phyloP scores from a whole-genome alignment of 768 basidiomycete species.

The Sutorius australiensis region DNA sequence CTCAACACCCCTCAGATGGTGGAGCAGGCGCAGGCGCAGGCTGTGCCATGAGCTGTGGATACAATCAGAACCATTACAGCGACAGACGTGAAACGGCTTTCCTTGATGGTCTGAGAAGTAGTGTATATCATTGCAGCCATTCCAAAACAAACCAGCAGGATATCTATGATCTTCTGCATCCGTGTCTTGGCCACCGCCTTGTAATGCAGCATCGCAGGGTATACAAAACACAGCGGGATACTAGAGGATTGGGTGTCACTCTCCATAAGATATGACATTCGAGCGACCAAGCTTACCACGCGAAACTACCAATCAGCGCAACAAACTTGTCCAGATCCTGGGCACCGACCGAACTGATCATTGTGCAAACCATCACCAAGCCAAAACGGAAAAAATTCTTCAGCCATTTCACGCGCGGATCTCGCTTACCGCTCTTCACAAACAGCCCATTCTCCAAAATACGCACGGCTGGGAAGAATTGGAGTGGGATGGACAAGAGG shows the following conservation, averaged over 20 bases:
- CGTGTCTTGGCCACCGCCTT: slow-evolving; percentile 76
- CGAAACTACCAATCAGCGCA: slow-evolving; percentile 87
- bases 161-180: slow-evolving; percentile 63
- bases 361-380: slow-evolving; percentile 76
- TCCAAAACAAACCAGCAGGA: slow-evolving; percentile 74
- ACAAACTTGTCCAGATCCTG: slow-evolving; percentile 95
- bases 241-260: slow-evolving; percentile 38
- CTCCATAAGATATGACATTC: neutral
- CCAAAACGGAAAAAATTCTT: slow-evolving; percentile 88
- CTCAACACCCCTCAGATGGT: slow-evolving; percentile 33
- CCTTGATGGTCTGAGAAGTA: slow-evolving; percentile 71
- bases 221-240: slow-evolving; percentile 90
- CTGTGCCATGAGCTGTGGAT: slow-evolving; percentile 55
- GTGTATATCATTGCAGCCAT: slow-evolving; percentile 70
- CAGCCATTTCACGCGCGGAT: slow-evolving; percentile 85
- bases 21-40: slow-evolving; percentile 41
- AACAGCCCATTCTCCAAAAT: slow-evolving; percentile 97
- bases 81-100: slow-evolving; percentile 20
- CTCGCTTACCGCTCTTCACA: slow-evolving; percentile 77
- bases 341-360: slow-evolving; percentile 78
- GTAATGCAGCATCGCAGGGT: slow-evolving; percentile 91
- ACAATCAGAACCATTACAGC: slow-evolving; percentile 8
- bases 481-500: slow-evolving; percentile 85
- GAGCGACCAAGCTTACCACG: slow-evolving; percentile 58
- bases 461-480: slow-evolving; percentile 96